A percentile compares a stretch with the other conserved stretches of the same genome.
phyloP scores from a whole-genome alignment of 805 yeast species.

The Ogataea chonburiensis region DNA sequence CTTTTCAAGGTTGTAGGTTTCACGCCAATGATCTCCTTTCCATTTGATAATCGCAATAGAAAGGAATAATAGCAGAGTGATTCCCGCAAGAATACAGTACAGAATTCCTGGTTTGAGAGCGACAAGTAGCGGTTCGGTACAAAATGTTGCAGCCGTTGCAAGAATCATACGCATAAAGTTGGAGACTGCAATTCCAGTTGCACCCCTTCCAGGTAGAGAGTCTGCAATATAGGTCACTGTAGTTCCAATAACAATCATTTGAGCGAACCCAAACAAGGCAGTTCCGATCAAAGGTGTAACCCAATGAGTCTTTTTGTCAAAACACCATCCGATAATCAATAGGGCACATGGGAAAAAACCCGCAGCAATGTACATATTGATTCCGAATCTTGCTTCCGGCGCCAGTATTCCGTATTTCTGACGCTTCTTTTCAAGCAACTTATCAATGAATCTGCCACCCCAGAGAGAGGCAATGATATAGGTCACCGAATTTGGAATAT shows the following conservation, averaged over 20 bases:
- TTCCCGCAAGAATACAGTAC: constrained; percentile 63
- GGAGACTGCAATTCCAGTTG: constrained; percentile 84
- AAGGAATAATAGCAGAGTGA: constrained; percentile 44
- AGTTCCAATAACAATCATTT: constrained; percentile 81
- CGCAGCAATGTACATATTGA: constrained; percentile 69
- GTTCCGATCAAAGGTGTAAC: constrained; percentile 79
- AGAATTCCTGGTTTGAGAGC: constrained; percentile 74
- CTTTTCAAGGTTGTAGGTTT: constrained; percentile 54
- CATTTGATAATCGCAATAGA: constrained; percentile 48
- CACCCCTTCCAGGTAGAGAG: constrained; percentile 82
- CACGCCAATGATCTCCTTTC: constrained; percentile 62
- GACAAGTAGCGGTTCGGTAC: constrained; percentile 64
- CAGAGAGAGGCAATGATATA: constrained; percentile 72
- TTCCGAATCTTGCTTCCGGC: constrained; percentile 79
- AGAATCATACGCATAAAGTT: constrained; percentile 69
- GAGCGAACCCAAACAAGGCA: constrained; percentile 76
- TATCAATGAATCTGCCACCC: constrained; percentile 81
- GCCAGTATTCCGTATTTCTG: constrained; percentile 61
- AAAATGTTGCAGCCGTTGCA: constrained; percentile 76
- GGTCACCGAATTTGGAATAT: constrained; percentile 80
- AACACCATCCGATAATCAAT: constrained; percentile 80
- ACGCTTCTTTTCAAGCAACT: constrained; percentile 47
- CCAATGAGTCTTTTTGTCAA: constrained; percentile 67
- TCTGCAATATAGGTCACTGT: constrained; percentile 81
- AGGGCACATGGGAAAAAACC: constrained; percentile 60